A percentile compares a stretch with the other conserved stretches of the same genome.
phyloP scores from a whole-genome alignment of 768 basidiomycete genomes.

The Termitomyces sp. region DNA sequence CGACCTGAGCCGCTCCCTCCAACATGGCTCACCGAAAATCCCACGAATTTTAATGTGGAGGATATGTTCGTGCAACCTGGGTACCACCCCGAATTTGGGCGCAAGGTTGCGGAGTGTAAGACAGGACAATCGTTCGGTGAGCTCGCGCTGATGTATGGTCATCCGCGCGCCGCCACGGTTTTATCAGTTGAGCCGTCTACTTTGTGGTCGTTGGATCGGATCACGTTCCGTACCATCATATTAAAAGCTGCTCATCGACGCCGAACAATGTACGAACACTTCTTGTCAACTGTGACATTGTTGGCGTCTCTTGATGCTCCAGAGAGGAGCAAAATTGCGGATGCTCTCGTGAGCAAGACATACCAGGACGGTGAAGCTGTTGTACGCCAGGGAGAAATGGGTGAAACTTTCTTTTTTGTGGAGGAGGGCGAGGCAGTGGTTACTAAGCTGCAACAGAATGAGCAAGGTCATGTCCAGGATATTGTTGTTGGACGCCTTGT shows the following conservation, averaged over 20 bases:
- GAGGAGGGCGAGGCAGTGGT: constrained; percentile 91
- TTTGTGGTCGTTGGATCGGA: constrained; percentile 94
- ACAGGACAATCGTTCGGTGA: constrained; percentile 92
- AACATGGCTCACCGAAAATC: constrained; percentile 44
- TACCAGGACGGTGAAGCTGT: constrained; percentile 84
- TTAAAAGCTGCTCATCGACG: constrained; percentile 88
- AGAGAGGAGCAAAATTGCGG: constrained; percentile 95
- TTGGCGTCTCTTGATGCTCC: constrained; percentile 80
- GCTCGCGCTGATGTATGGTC: constrained; percentile 96
- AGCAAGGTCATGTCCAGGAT: constrained; percentile 54
- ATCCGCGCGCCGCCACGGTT: constrained; percentile 92
- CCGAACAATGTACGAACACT: constrained; percentile 94
- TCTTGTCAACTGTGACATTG: constrained; percentile 86
- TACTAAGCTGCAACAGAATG: constrained; percentile 62
- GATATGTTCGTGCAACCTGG: constrained; percentile 60
- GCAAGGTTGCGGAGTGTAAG: constrained; percentile 78
- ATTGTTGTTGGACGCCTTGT: constrained; percentile 68
- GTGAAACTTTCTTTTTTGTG: constrained; percentile 96
- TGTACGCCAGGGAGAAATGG: constrained; percentile 89
- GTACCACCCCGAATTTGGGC: constrained; percentile 68
- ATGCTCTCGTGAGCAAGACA: constrained; percentile 81
- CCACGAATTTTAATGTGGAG: constrained; percentile 30
- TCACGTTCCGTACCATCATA: constrained; percentile 97
- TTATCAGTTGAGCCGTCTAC: constrained; percentile 77
- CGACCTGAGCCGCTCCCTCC: constrained; percentile 61